Evolutionary conservation across 2,329 filamentous ascomycete genomes (phyloP).

Genomic region (Fusarium sp.): DNA sequence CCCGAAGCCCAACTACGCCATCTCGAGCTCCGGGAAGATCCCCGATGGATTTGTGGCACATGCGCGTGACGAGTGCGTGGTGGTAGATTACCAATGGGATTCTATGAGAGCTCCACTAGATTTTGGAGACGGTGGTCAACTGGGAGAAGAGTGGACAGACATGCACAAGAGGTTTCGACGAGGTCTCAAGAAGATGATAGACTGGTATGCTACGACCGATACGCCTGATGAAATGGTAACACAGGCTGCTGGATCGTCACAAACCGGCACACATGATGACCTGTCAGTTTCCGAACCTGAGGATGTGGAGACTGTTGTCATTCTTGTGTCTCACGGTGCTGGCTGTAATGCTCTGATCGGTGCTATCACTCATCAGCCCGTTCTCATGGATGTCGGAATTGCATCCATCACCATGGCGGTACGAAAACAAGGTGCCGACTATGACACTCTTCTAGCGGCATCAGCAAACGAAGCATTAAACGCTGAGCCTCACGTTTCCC

Average conservation of each 20-base stretch:
- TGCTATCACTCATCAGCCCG: conserved; percentile 90
- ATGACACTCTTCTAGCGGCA: conserved; percentile 52
- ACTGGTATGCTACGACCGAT: conserved; percentile 80
- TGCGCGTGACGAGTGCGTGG: conserved; percentile 85
- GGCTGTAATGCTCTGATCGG: conserved; percentile 97
- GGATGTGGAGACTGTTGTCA: conserved; percentile 80
- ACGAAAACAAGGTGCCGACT: conserved; percentile 65
- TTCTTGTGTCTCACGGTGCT: conserved; percentile 93
- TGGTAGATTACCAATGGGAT: conserved; percentile 97
- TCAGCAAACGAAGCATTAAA: conserved; percentile 43
- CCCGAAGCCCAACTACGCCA: conserved; percentile 84
- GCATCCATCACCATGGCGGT: conserved; percentile 92
- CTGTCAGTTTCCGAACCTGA: conserved; percentile 64
- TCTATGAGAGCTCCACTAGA: conserved; percentile 82
- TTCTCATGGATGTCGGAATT: conserved; percentile 89
- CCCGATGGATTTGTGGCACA: conserved; percentile 91
- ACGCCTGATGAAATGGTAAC: conserved; percentile 66
- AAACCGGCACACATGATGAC: conserved; percentile 53
- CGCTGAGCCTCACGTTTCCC: conserved; percentile 55
- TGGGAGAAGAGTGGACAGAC: conserved; percentile 93
- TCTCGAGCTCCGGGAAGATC: conserved; percentile 84
- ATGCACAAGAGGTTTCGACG: conserved; percentile 93
- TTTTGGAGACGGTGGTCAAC: conserved; percentile 90
- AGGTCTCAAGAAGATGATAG: conserved; percentile 82
- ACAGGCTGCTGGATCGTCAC: conserved; percentile 43